phyloP scores from a whole-genome alignment of 495 filamentous ascomycete species.

The Daldinia bambusicola region DNA sequence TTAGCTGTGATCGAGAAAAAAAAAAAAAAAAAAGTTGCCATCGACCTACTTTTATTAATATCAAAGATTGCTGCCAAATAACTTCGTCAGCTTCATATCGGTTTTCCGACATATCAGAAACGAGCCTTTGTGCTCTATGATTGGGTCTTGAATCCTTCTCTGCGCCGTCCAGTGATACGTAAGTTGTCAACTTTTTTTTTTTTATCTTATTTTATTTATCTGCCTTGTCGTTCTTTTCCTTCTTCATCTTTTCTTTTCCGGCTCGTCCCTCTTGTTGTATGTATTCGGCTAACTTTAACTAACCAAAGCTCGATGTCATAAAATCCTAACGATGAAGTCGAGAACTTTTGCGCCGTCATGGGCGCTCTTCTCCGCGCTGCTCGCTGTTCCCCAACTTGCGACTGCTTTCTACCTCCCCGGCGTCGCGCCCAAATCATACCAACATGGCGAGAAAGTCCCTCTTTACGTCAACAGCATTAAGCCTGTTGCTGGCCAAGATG shows the following conservation, averaged over 20 bases:
- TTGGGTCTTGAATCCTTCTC: conserved; percentile 37
- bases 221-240: not conserved
- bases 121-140: conserved; percentile 40
- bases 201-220: not conserved
- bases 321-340: conserved; percentile 56
- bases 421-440: conserved; percentile 93
- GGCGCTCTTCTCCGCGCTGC: conserved; percentile 59
- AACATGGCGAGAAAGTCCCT: conserved; percentile 77
- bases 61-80: conserved; percentile 1
- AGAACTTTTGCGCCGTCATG: conserved; percentile 57
- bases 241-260: not conserved
- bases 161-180: conserved; percentile 31
- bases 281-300: not conserved
- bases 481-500: conserved; percentile 79
- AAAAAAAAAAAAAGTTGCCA: too few relatives aligned
- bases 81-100: conserved; percentile 2
- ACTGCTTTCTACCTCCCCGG: conserved; percentile 95
- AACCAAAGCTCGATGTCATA: conserved; percentile 37
- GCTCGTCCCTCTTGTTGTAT: not conserved
- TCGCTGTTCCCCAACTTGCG: conserved; percentile 63
- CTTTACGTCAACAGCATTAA: conserved; percentile 93
- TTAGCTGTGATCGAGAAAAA: conserved; percentile 5
- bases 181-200: conserved; percentile 19
- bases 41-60: conserved; percentile 3
- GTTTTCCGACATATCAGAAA: not conserved